A percentile compares a stretch with the other conserved stretches of the same genome.
These are phyloP conservation scores for Tanacetum coccineum DNA, from an alignment of 129 eudicot species.

Conservation along the genomic window DNA sequence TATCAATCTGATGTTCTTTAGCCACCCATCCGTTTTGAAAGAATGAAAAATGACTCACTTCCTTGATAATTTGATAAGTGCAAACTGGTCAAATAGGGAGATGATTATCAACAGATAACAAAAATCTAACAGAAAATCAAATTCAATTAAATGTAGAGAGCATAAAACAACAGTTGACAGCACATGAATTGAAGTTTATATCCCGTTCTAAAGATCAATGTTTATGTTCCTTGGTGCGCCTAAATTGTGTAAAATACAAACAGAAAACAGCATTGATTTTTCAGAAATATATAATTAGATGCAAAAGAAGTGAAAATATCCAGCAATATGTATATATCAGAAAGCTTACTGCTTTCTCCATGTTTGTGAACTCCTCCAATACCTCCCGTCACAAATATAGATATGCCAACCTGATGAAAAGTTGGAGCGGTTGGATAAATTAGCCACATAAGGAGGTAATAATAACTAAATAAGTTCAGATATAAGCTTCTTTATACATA, in stretches of 20 bases:
- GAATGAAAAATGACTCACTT: not conserved
- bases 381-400: conserved; percentile 91
- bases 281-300: not conserved
- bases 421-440: not conserved
- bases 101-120: not conserved
- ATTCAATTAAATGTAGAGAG: not conserved
- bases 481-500: not conserved
- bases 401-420: conserved; percentile 77
- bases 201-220: conserved; percentile 6
- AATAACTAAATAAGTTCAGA: conserved; percentile 3
- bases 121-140: not conserved
- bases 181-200: not conserved
- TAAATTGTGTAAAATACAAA: conserved; percentile 2
- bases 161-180: conserved; percentile 12
- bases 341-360: conserved; percentile 78
- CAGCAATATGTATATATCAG: not conserved
- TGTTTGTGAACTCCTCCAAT: conserved; percentile 95
- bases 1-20: not conserved
- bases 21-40: not conserved
- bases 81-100: not conserved
- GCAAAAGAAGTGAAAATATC: not conserved
- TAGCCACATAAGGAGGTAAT: not conserved
- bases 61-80: not conserved
- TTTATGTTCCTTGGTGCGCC: conserved; percentile 10
- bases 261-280: not conserved